phyloP scores from a whole-genome alignment of 768 basidiomycete species.

The Boletus reticulatus region DNA sequence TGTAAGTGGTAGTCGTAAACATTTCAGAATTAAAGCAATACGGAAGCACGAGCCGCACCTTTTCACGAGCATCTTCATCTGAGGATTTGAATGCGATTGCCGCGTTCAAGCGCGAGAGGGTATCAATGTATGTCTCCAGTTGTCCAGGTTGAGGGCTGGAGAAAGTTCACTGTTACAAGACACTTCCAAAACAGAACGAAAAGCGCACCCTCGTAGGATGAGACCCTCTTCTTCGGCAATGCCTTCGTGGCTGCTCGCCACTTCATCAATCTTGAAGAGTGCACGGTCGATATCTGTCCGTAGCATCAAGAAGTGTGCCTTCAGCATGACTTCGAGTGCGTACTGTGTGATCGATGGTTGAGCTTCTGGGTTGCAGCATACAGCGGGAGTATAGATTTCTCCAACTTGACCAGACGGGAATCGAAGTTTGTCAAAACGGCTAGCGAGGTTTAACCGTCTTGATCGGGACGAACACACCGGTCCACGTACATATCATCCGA shows the following conservation, averaged over 20 bases:
- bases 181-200: neutral
- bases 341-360: conserved; percentile 70
- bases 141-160: conserved; percentile 69
- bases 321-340: conserved; percentile 24
- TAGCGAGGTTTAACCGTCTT: conserved; percentile 36
- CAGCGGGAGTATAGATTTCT: conserved; percentile 83
- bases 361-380: conserved; percentile 75
- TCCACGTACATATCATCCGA: conserved; percentile 73
- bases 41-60: conserved; percentile 33
- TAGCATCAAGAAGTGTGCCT: neutral
- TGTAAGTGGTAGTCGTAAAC: neutral
- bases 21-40: neutral
- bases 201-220: conserved; percentile 67
- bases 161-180: neutral
- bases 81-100: conserved; percentile 73
- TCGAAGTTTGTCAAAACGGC: conserved; percentile 86
- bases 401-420: conserved; percentile 74
- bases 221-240: conserved; percentile 75
- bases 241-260: conserved; percentile 72
- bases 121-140: conserved; percentile 64
- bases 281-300: conserved; percentile 76
- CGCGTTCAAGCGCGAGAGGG: conserved; percentile 73
- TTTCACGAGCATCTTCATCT: conserved; percentile 53
- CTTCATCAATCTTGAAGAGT: conserved; percentile 72
- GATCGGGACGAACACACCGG: neutral